Percentiles rank a stretch among this genome's conserved stretches.
These are phyloP conservation scores for Microsporum canis DNA, from an alignment of 2,329 filamentous ascomycete species.

Conservation along the genomic window DNA sequence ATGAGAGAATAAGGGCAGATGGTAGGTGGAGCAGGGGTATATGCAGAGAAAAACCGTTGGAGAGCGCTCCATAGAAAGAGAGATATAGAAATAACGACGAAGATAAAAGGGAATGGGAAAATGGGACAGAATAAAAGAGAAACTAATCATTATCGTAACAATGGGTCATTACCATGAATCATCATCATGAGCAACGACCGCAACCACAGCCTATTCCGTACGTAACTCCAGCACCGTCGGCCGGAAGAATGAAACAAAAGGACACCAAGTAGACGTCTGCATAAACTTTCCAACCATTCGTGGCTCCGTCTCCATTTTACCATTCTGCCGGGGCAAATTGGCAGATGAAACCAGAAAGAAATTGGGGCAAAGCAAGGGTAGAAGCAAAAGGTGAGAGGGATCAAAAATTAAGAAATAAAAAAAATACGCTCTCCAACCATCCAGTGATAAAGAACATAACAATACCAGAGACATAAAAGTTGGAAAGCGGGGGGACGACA, in stretches of 20 bases:
- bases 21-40: background rate
- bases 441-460: background rate
- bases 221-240: background rate
- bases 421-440: background rate
- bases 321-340: background rate
- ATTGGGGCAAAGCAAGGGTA: background rate
- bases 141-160: constrained; percentile 7
- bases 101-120: background rate
- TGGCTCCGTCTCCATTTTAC: background rate
- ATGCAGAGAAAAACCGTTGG: background rate
- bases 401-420: background rate
- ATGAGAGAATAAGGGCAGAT: background rate
- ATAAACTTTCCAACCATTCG: constrained; percentile 1
- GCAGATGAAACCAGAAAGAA: background rate
- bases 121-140: background rate
- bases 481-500: background rate
- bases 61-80: background rate
- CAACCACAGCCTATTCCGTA: background rate
- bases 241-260: background rate
- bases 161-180: constrained; percentile 5
- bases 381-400: background rate
- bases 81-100: background rate
- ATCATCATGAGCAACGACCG: constrained; percentile 1
- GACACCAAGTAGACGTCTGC: background rate
- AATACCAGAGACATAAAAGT: constrained; percentile 1